Conservation (phyloP, 768 basidiomycete species). For the Kondoa subrosea region DNA sequence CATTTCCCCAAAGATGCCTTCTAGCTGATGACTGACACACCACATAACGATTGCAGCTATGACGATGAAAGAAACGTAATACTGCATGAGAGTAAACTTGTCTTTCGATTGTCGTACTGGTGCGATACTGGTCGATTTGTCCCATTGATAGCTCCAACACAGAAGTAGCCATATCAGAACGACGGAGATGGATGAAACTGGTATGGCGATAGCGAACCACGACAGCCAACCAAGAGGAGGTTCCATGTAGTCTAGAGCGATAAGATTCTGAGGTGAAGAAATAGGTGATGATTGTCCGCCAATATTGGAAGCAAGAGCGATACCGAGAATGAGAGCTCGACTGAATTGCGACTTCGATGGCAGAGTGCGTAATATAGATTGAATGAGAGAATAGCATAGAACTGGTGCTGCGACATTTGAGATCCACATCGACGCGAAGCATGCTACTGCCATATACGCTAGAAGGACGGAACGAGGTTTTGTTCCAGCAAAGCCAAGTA, state of each 20-base stretch:
- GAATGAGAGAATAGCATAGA: conserved; percentile 85
- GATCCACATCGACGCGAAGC: conserved; percentile 99
- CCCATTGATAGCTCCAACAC: conserved; percentile 62
- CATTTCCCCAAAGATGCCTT: conserved; percentile 77
- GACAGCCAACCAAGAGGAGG: conserved; percentile 66
- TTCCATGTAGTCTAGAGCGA: conserved; percentile 75
- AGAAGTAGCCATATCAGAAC: conserved; percentile 82
- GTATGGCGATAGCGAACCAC: conserved; percentile 89
- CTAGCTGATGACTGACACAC: conserved; percentile 68
- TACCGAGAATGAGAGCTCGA: conserved; percentile 80
- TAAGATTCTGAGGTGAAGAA: conserved; percentile 93
- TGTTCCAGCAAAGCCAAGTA: conserved; percentile 78
- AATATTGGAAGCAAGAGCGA: conserved; percentile 94
- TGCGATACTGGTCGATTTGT: conserved; percentile 53
- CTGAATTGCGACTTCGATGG: conserved; percentile 73
- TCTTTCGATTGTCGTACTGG: conserved; percentile 70
- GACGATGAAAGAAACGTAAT: conserved; percentile 71
- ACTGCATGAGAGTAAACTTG: conserved; percentile 64
- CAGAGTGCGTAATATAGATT: conserved; percentile 87
- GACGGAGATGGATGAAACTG: conserved; percentile 72
- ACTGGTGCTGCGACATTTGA: conserved; percentile 97
- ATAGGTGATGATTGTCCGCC: conserved; percentile 95
- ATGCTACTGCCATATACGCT: conserved; percentile 87
- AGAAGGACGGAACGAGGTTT: conserved; percentile 70
- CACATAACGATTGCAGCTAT: conserved; percentile 69